Conservation (phyloP, 495 filamentous ascomycete species). For the Thozetella sp. region DNA sequence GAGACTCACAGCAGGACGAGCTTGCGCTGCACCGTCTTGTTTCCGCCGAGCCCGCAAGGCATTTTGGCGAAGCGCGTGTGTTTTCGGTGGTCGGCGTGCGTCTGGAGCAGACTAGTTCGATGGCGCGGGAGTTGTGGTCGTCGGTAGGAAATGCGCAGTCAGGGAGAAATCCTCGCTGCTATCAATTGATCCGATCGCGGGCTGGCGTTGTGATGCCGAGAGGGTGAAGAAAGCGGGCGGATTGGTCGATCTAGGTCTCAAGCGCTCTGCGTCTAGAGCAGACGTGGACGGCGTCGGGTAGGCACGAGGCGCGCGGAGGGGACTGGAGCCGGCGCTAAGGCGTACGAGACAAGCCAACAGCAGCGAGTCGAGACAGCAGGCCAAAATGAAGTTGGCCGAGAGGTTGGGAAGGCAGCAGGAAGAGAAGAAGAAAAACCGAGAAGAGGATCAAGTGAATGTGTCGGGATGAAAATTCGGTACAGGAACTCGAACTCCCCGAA, state of each 20-base stretch:
- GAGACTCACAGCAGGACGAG: conserved; percentile 87
- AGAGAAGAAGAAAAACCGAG: neutral
- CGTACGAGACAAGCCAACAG: neutral
- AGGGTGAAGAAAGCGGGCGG: no score
- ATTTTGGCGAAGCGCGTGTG: conserved; percentile 33
- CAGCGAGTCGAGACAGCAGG: neutral
- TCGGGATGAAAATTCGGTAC: neutral
- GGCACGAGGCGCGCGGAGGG: neutral
- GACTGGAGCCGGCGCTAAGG: neutral
- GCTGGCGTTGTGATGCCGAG: no score
- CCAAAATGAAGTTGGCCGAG: neutral
- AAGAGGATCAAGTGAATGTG: neutral
- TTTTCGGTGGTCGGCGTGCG: neutral
- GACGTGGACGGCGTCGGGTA: neutral
- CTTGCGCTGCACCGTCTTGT: conserved; percentile 90
- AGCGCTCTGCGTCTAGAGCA: no score
- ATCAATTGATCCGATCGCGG: no score
- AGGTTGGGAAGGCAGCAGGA: neutral
- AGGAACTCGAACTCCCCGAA: neutral
- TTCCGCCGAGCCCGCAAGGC: conserved; percentile 63
- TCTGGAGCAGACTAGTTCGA: neutral
- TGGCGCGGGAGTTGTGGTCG: neutral
- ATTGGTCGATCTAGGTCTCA: neutral
- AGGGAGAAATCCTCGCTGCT: no score
- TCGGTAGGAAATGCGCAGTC: no score